Evolutionary conservation across 352 stramenopile species (phyloP), one percentile per base, ranked within the genome.

Genomic region (Phytophthora pseudosyringae): DNA sequence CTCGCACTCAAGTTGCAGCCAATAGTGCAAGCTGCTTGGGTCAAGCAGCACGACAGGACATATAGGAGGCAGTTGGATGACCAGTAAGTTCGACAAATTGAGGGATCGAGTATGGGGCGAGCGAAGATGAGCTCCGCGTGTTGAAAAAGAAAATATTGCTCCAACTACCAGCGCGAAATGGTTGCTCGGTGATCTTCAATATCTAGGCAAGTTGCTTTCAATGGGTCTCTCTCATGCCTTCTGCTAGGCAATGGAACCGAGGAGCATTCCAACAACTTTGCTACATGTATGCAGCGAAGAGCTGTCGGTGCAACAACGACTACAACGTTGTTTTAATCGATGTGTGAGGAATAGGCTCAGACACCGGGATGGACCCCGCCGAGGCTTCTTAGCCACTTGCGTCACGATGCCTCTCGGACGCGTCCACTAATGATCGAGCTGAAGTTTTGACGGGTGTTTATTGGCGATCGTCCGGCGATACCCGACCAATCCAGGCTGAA

Each of bases 31-130:
- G 15, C 4, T 32, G 31, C 21, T 41, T 62, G 43, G 31, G 29
- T 28, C 44, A 56, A 58, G 49, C 32, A 35, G 40, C 21, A 67
- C 50, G 50, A 62, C 47, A 53, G 59, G 41, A 21, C 41, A n/a
- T 67, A 15, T 67, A 15, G 35, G 48, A 5, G 32, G 12, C 35
- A 51, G 52, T 28, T 41, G 12, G 52, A 46, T 62, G 50, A 33
- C n/a, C 60, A 68, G 60, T 44, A 46, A n/a, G 2, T 45, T 1
- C 31, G 41, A 50, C n/a, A 50, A 25, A 55, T 31, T 50, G 46
- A 64, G 31, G 35, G 45, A 49, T 43, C n/a, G 13, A 53, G 28
- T 48, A 25, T 35, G 39, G 28, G 36, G n/a, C 45, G 39, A 57
- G 21, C 29, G 31, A 59, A 59, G 21, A 26, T 39, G 45, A 45